Evolutionary conservation across 2,329 filamentous ascomycete genomes (phyloP).

Genomic region (Paraphaeosphaeria sporulosa): DNA sequence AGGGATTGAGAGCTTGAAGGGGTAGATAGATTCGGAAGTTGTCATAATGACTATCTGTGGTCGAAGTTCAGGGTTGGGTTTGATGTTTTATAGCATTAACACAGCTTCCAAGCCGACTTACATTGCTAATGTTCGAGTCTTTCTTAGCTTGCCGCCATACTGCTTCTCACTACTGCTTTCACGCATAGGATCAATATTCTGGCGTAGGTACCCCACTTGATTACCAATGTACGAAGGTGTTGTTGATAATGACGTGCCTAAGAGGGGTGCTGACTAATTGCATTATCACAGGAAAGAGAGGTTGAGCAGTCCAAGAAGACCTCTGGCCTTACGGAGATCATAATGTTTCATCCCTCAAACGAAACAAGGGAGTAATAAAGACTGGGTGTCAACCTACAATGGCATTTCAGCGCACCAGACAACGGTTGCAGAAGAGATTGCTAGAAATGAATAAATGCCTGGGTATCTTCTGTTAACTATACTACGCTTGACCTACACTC

Average conservation of each 20-base stretch:
- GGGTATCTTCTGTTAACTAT: slow-evolving; percentile 14
- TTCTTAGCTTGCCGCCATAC: too few species aligned
- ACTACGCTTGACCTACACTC: neutral
- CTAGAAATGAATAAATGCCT: neutral
- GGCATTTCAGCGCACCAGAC: too few species aligned
- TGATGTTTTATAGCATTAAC: neutral
- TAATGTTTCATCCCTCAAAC: too few species aligned
- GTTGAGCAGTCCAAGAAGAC: too few species aligned
- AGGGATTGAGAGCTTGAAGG: slow-evolving; percentile 25
- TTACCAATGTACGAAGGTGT: neutral
- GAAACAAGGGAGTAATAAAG: too few species aligned
- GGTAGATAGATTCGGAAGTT: slow-evolving; percentile 19
- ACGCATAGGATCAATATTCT: too few species aligned
- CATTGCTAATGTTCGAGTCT: neutral
- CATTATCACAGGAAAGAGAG: too few species aligned
- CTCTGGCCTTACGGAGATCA: too few species aligned
- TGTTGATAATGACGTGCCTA: neutral
- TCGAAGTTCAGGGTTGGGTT: slow-evolving; percentile 3
- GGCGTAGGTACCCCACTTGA: neutral
- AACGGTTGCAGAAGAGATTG: neutral
- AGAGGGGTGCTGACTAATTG: too few species aligned
- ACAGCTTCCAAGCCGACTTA: neutral
- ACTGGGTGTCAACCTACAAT: too few species aligned
- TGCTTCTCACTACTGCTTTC: too few species aligned
- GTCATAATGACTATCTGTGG: slow-evolving; percentile 12